Conservation (phyloP, 148 eudicot genomes). For the Pharnaceum exiguum region DNA sequence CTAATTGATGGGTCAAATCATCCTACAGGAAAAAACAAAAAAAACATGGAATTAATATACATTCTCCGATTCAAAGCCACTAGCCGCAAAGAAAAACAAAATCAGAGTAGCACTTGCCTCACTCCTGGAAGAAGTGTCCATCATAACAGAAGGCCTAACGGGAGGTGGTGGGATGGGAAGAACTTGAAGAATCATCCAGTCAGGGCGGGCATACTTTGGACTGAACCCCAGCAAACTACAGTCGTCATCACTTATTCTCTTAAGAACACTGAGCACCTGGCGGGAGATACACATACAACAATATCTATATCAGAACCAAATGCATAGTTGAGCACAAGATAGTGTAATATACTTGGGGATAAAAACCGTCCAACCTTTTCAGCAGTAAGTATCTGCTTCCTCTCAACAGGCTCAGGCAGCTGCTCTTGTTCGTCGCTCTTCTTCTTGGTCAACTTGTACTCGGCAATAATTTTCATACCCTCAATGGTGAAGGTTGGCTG, state of each 20-base stretch:
- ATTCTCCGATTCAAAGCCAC: not conserved
- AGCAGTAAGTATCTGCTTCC: conserved; percentile 60
- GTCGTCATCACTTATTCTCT: conserved; percentile 70
- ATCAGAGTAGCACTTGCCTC: conserved; percentile 42
- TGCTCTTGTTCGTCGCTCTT: conserved; percentile 64
- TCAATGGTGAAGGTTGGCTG: conserved; percentile 72
- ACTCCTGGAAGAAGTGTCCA: conserved; percentile 74
- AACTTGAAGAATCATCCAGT: conserved; percentile 87
- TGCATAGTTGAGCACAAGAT: not conserved
- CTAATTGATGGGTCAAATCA: conserved; percentile 96
- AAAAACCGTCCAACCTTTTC: conserved; percentile 40
- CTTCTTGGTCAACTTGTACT: conserved; percentile 66
- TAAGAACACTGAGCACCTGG: conserved; percentile 66
- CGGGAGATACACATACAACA: too few relatives aligned
- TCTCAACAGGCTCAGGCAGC: conserved; percentile 76
- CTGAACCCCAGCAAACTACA: conserved; percentile 56
- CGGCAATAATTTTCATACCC: conserved; percentile 68
- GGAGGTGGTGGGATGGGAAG: conserved; percentile 80
- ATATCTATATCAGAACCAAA: not conserved
- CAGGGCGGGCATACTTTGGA: conserved; percentile 79
- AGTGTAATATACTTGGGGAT: not conserved
- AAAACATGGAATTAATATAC: not conserved
- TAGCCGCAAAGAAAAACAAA: not conserved
- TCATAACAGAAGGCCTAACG: conserved; percentile 79
- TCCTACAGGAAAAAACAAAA: conserved; percentile 44